These are phyloP conservation scores for Ophiostoma populinum DNA, from an alignment of 2,329 filamentous ascomycete genomes.

Conservation along the genomic window DNA sequence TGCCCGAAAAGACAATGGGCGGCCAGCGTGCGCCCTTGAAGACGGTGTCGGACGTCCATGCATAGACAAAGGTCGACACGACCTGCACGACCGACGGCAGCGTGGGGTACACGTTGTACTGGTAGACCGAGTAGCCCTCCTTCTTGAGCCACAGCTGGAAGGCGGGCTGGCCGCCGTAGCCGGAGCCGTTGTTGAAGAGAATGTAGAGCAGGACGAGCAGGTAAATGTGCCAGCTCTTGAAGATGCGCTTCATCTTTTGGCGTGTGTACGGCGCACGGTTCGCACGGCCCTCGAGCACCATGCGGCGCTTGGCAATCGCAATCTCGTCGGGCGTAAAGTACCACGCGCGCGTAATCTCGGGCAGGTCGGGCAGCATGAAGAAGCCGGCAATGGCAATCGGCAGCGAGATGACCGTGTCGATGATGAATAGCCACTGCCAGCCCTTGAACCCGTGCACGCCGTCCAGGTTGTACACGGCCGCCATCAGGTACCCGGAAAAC, in stretches of 20 bases:
- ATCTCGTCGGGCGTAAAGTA: constrained; percentile 22
- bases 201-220: constrained; percentile 39
- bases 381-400: constrained; percentile 37
- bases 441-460: constrained; percentile 30
- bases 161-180: constrained; percentile 28
- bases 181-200: constrained; percentile 42
- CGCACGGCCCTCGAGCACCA: constrained; percentile 12
- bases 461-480: constrained; percentile 34
- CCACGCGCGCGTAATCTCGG: constrained; percentile 22
- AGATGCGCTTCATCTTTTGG: constrained; percentile 40
- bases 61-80: constrained; percentile 42
- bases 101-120: constrained; percentile 39
- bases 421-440: constrained; percentile 41
- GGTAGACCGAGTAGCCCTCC: constrained; percentile 22
- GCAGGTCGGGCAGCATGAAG: constrained; percentile 23
- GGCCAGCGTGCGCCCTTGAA: constrained; percentile 38
- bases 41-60: constrained; percentile 46
- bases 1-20: constrained; percentile 33
- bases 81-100: constrained; percentile 37
- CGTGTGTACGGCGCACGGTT: constrained; percentile 17
- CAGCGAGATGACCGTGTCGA: constrained; percentile 38
- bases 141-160: constrained; percentile 33
- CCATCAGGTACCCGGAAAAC: constrained; percentile 39
- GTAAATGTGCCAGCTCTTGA: constrained; percentile 49
- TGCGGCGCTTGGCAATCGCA: constrained; percentile 19